These are phyloP conservation scores for Coccomyxa subellipsoidea DNA, from an alignment of 163 green algal genomes.

Conservation along the genomic window DNA sequence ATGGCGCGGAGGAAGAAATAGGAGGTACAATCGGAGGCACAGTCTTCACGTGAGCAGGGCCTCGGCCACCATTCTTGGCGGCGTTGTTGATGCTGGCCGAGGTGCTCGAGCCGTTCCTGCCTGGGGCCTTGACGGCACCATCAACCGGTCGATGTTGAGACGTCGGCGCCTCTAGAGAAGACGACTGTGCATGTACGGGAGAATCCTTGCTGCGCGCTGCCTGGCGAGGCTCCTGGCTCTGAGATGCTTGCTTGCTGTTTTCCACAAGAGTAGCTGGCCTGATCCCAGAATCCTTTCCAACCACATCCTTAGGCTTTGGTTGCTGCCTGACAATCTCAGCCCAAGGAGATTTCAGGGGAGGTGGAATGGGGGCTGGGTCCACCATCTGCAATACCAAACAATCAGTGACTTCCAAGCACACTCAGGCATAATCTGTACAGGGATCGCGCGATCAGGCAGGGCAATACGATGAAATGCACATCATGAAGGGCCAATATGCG, in stretches of 20 bases:
- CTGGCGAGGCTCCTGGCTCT: neutral
- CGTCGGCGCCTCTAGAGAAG: neutral
- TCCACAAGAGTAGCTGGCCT: neutral
- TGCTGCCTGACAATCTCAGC: constrained; percentile 7
- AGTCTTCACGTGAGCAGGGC: neutral
- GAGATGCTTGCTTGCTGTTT: neutral
- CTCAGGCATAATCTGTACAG: neutral
- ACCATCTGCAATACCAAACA: neutral
- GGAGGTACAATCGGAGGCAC: neutral
- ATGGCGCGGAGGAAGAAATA: neutral
- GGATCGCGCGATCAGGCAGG: neutral
- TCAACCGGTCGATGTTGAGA: neutral
- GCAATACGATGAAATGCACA: neutral
- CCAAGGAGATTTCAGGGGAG: constrained; percentile 8
- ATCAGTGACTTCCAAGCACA: neutral
- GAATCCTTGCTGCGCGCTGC: neutral
- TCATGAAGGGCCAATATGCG: neutral
- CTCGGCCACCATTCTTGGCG: neutral
- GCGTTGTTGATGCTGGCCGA: neutral
- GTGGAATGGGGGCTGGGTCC: neutral
- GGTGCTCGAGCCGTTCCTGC: neutral
- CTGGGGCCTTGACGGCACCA: neutral
- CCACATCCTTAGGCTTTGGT: neutral
- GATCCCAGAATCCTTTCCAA: neutral
- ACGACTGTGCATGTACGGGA: neutral